These are phyloP conservation scores for Castanospermum australe DNA, from an alignment of 306 rosid genomes.

Conservation along the genomic window DNA sequence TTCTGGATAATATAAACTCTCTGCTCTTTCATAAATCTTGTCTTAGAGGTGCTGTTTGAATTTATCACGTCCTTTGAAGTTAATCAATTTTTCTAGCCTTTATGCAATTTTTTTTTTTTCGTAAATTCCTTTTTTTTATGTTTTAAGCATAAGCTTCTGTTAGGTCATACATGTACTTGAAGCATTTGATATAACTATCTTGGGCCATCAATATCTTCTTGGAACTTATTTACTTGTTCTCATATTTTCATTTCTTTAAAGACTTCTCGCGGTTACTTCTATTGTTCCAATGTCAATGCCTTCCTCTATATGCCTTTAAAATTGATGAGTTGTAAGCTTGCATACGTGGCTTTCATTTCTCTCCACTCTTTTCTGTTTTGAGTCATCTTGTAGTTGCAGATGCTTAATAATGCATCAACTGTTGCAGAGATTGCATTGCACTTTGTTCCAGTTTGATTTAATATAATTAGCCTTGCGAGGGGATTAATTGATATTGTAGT, in stretches of 20 bases:
- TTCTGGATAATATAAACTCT: conserved; percentile 11
- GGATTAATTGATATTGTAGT: background rate
- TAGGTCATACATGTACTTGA: background rate
- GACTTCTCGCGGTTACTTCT: too few species aligned
- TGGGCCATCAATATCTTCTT: background rate
- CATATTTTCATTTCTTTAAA: too few species aligned
- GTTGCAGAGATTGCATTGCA: background rate
- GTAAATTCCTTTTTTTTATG: background rate
- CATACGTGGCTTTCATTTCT: background rate
- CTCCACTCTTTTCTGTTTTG: background rate
- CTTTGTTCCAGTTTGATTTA: background rate
- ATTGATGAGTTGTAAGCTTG: background rate
- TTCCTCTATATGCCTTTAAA: background rate
- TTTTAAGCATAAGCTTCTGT: background rate
- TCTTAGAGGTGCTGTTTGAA: background rate
- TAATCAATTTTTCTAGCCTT: background rate
- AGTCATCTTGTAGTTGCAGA: background rate
- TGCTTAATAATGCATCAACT: conserved; percentile 11
- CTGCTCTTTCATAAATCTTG: background rate
- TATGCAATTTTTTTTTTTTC: background rate
- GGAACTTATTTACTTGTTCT: background rate
- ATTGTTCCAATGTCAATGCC: background rate
- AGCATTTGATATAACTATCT: conserved; percentile 10
- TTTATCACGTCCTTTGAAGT: background rate
- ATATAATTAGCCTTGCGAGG: background rate